A percentile compares a stretch with the other conserved stretches of the same genome.
phyloP scores from a whole-genome alignment of 2,329 filamentous ascomycete genomes.

The Pestalotiopsis sp. region DNA sequence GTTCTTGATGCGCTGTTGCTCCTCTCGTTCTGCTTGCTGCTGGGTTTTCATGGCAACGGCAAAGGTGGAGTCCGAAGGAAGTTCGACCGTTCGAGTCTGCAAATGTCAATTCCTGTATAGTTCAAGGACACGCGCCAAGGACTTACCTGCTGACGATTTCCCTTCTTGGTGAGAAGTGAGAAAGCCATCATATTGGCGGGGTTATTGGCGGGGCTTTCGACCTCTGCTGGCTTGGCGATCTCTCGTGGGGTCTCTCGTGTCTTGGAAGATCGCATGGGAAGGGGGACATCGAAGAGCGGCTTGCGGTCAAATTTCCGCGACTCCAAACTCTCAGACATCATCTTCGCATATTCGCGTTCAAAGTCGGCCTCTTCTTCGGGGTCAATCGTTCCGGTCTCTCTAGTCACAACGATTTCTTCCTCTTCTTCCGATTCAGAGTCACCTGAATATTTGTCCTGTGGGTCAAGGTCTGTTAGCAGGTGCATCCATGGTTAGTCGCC shows the following conservation, averaged over 20 bases:
- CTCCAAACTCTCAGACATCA: conserved; percentile 97
- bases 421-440: conserved; percentile 77
- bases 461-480: conserved; percentile 48
- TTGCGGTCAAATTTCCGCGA: conserved; percentile 96
- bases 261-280: conserved; percentile 77
- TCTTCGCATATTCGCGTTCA: conserved; percentile 94
- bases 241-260: conserved; percentile 69
- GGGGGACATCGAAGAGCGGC: conserved; percentile 90
- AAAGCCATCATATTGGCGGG: conserved; percentile 86
- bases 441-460: conserved; percentile 47
- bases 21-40: conserved; percentile 91
- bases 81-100: conserved; percentile 86
- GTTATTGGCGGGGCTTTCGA: conserved; percentile 37
- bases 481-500: conserved; percentile 2
- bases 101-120: background rate
- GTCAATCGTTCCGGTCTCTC: conserved; percentile 86
- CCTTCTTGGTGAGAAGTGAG: conserved; percentile 91
- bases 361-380: conserved; percentile 96
- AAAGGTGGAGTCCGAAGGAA: conserved; percentile 90
- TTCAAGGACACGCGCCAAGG: no score
- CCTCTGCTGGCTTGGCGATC: conserved; percentile 34
- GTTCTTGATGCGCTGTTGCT: conserved; percentile 98
- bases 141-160: conserved; percentile 86
- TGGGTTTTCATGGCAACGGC: conserved; percentile 95
- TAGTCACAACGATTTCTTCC: conserved; percentile 88